Conservation (phyloP, 768 basidiomycete genomes). For the Multifurca ochricompacta region DNA sequence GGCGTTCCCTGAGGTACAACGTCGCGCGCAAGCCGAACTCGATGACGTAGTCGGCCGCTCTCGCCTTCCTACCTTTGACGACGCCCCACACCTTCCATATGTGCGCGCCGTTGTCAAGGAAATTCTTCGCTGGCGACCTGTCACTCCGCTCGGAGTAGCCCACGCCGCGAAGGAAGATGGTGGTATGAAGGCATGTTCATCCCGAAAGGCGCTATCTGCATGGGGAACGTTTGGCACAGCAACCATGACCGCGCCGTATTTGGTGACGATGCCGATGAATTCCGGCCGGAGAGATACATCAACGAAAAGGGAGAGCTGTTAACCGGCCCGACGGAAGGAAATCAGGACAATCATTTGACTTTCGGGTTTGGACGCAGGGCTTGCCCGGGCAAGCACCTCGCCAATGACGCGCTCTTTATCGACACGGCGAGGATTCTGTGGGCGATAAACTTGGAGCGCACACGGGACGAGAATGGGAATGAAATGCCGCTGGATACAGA, state of each 20-base stretch:
- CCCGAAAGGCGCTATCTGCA: slow-evolving; percentile 29
- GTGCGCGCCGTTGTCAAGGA: slow-evolving; percentile 20
- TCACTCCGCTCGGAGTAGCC: background rate
- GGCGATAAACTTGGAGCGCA: slow-evolving; percentile 16
- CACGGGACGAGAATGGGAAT: slow-evolving; percentile 6
- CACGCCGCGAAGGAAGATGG: slow-evolving; percentile 23
- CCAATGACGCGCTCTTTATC: slow-evolving; percentile 20
- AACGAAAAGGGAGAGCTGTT: background rate
- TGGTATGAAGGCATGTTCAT: slow-evolving; percentile 27
- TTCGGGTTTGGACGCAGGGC: slow-evolving; percentile 18
- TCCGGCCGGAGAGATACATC: slow-evolving; percentile 20
- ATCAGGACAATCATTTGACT: slow-evolving; percentile 5
- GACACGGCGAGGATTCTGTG: slow-evolving; percentile 16
- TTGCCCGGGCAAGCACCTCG: slow-evolving; percentile 19
- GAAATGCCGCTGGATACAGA: background rate
- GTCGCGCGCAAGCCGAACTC: slow-evolving; percentile 19
- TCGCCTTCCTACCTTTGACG: slow-evolving; percentile 16
- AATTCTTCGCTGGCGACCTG: slow-evolving; percentile 3
- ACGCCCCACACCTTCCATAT: slow-evolving; percentile 17
- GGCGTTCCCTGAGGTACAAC: slow-evolving; percentile 16
- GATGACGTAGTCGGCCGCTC: slow-evolving; percentile 17
- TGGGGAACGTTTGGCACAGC: slow-evolving; percentile 23
- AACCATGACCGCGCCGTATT: slow-evolving; percentile 3
- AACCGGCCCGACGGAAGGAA: background rate
- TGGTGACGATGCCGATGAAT: slow-evolving; percentile 15